Evolutionary conservation across 345 rosid species (phyloP).

Genomic region (Populus nigra): DNA sequence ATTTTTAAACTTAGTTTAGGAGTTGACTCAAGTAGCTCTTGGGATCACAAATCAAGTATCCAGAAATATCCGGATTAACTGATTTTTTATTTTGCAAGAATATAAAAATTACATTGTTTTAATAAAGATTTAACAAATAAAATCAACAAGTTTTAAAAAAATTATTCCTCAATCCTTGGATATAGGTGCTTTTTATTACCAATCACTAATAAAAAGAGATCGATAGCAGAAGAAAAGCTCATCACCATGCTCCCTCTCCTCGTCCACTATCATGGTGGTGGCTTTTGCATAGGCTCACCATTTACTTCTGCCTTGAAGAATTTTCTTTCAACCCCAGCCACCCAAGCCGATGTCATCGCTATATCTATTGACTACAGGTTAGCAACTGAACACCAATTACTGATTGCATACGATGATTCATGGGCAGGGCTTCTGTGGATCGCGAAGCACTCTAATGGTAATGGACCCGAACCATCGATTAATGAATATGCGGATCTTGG

Average conservation of each 20-base stretch:
- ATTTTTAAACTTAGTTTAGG: no score
- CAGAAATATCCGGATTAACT: no score
- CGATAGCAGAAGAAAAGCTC: no score
- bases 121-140: no score
- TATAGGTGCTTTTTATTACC: no score
- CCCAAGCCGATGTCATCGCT: neutral
- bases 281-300: conserved; percentile 18
- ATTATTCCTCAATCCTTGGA: no score
- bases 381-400: conserved; percentile 19
- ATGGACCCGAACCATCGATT: conserved; percentile 25
- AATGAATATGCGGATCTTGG: conserved; percentile 16
- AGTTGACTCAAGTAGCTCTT: no score
- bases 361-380: conserved; percentile 22
- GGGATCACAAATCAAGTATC: no score
- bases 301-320: neutral
- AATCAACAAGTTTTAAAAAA: no score
- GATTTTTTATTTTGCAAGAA: no score
- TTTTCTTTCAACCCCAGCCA: neutral
- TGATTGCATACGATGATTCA: conserved; percentile 20
- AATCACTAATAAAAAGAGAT: no score
- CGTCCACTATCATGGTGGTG: conserved; percentile 29
- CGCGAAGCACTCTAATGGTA: conserved; percentile 7
- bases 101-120: no score
- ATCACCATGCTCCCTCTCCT: conserved; percentile 48
- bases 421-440: conserved; percentile 18